Evolutionary conservation across 108 stramenopile species (phyloP), one percentile per base, ranked within the genome.

Genomic region (Fragilaria radians): DNA sequence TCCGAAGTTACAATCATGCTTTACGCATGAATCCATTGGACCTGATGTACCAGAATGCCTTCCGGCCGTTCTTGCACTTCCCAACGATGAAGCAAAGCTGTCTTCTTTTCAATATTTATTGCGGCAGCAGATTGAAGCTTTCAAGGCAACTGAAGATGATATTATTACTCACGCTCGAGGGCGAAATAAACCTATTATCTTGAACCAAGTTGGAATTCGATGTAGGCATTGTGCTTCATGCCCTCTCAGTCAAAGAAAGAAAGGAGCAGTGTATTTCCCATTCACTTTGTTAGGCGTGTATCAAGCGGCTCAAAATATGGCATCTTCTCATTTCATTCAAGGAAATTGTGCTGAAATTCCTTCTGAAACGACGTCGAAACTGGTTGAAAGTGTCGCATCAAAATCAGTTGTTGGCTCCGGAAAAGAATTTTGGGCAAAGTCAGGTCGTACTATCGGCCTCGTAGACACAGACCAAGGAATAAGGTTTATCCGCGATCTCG

Each of bases 231-330:
- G 90, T 49, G 67, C 62, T 19, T 70, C 74, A 59, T 62, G 86
- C 49, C 72, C 78, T 7, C 63, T 67, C 1, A 52, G 62, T 11
- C 63, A 76, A 46, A 70, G 89, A 18, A 74, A 80, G 32, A 72
- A 78, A 25, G 80, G 90, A n/a, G 76, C 86, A 0, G 68, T 79
- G 17, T 88, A 85, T 58, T 91, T 82, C 62, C 90, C 90, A 23
- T 62, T 69, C 5, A 58, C 76, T 32, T 65, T 91, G 14, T 52
- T 52, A 2, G 67, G 90, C 19, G 63, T 91, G 23, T 91, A 91
- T 51, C 90, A 91, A 49, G 86, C 86, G 5, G 82, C 86, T 31
- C 84, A 83, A 50, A 86, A 91, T 63, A 91, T 91, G 90, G 54
- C 60, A 25, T 71, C 67, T 14, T 31, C 55, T 9, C 73, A 75